Conservation (phyloP, 2,329 filamentous ascomycete genomes). For the Ceratocystis cacaofunesta region DNA sequence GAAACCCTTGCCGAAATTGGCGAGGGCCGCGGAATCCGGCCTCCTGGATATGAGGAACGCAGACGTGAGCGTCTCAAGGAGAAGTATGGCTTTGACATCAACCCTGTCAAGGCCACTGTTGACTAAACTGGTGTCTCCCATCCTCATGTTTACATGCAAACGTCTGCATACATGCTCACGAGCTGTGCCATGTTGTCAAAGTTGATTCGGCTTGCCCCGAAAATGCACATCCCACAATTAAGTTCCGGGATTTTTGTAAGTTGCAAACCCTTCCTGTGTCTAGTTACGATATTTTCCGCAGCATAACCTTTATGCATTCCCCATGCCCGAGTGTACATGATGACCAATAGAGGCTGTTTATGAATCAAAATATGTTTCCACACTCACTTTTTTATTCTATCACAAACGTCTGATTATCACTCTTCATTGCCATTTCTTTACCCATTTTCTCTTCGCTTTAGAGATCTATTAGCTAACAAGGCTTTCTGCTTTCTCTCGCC, state of each 20-base stretch:
- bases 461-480: slow-evolving; percentile 12
- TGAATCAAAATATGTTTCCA: slow-evolving; percentile 23
- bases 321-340: slow-evolving; percentile 23
- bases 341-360: slow-evolving; percentile 34
- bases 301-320: neutral
- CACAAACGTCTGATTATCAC: slow-evolving; percentile 16
- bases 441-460: slow-evolving; percentile 9
- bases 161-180: slow-evolving; percentile 14
- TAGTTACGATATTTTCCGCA: neutral
- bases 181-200: neutral
- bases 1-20: slow-evolving; percentile 71
- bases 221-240: neutral
- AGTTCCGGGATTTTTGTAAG: neutral
- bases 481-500: neutral
- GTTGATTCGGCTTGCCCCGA: neutral
- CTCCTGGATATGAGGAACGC: slow-evolving; percentile 71
- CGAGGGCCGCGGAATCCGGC: slow-evolving; percentile 74
- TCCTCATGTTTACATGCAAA: slow-evolving; percentile 26
- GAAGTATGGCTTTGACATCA: slow-evolving; percentile 76
- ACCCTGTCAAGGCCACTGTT: slow-evolving; percentile 42
- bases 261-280: slow-evolving; percentile 20
- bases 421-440: neutral
- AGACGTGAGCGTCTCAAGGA: slow-evolving; percentile 68
- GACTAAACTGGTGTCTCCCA: slow-evolving; percentile 22
- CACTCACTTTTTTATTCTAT: slow-evolving; percentile 17